Conservation (phyloP, 1,284 basidiomycete genomes). For the Ceratobasidium sp. region DNA sequence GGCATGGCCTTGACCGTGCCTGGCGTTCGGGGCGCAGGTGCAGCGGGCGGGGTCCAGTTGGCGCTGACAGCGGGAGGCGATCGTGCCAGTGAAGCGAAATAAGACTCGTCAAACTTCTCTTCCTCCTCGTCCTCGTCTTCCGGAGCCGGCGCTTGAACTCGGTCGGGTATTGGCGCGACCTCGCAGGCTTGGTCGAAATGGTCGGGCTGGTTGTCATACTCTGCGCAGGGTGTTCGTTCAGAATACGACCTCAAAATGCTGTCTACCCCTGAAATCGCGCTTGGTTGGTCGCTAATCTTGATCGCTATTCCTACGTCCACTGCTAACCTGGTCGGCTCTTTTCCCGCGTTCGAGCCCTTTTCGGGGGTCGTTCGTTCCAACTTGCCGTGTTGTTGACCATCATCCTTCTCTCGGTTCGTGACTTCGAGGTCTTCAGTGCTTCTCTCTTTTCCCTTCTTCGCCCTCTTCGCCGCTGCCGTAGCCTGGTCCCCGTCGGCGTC, state of each 20-base stretch:
- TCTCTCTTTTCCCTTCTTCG: conserved; percentile 28
- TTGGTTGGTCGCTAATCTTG: conserved; percentile 5
- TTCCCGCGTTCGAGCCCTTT: background rate
- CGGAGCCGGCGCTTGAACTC: background rate
- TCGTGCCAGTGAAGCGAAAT: conserved; percentile 22
- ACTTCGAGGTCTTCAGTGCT: background rate
- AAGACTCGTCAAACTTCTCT: conserved; percentile 32
- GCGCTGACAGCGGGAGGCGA: background rate
- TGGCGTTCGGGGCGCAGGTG: conserved; percentile 10
- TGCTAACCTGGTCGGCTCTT: conserved; percentile 10
- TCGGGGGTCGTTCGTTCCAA: background rate
- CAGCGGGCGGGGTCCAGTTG: background rate
- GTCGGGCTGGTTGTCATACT: background rate
- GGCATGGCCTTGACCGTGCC: conserved; percentile 15
- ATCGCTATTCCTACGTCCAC: conserved; percentile 16
- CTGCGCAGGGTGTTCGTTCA: conserved; percentile 26
- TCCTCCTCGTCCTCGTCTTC: conserved; percentile 29
- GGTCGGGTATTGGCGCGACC: background rate
- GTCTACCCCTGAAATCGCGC: conserved; percentile 34
- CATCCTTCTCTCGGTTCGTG: background rate
- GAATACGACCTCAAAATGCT: conserved; percentile 35
- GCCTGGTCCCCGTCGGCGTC: conserved; percentile 17
- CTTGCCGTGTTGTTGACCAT: background rate
- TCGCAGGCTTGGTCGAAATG: background rate
- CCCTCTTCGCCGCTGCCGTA: background rate